Base-by-base conservation (phyloP, 805 yeast genomes). In the Saccharomycopsis amapae region DNA sequence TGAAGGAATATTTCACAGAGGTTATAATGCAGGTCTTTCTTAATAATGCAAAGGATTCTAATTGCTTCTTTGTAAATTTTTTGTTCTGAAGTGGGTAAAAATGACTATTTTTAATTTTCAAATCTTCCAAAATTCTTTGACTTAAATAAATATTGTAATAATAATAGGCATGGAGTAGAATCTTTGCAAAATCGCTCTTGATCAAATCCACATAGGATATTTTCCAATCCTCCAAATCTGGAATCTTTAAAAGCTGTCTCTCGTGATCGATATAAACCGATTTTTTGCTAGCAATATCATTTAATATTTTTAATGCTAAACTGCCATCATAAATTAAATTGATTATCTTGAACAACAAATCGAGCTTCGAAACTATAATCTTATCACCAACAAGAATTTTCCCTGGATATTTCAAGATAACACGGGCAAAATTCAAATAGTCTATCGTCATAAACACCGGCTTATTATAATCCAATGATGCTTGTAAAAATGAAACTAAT, bases 401-500 rank as follows among this genome's bases (percentile, higher is more conserved):
- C 44, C 64, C 68, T 1, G 81, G 80, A 50, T 64, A 75, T 38
- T 67, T 65, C 2, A 75, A 59, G 0, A 73, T 66, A 31, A 73
- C 53, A 18, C 64, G 62, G 58, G 72, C 67, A 10, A 75, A 56
- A 28, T 68, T 71, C 40, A 62, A 59, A 49, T 64, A 69, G 24
- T 67, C 68, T 4, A 51, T 44, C 0, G 71, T 62, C 4, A 71
- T 62, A 58, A 65, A 55, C 13, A 65, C 61, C n/a, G 73, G 73
- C 35, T 69, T 59, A 1, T 79, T 78, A 41, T 65, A 62, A 0
- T 78, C 76, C 20, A 76, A 64, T 1, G 79, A 65, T 50, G 67
- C 66, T 43, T 72, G 77, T 25, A 76, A 57, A 58, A 76, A 76
- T 45, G 75, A 67, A 6, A 75, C 70, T 28, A 76, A 69, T 50